These are phyloP conservation scores for Macrocybe gigantea DNA, from an alignment of 768 basidiomycete genomes.

Conservation along the genomic window DNA sequence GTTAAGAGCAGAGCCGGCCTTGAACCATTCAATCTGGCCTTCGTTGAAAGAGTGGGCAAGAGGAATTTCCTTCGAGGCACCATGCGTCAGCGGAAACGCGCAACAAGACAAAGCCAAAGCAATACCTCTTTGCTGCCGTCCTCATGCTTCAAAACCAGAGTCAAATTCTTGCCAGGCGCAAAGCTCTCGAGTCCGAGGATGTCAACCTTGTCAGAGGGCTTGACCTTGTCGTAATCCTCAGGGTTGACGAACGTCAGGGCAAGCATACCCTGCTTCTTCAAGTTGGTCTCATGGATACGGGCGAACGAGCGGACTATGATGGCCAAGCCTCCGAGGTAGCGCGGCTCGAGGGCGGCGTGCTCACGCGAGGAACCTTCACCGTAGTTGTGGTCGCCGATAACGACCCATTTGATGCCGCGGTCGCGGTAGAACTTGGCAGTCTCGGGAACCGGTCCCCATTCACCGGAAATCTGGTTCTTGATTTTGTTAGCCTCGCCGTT, in stretches of 20 bases:
- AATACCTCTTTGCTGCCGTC: slow-evolving; percentile 69
- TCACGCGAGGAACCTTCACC: slow-evolving; percentile 98
- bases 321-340: slow-evolving; percentile 91
- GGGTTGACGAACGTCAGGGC: slow-evolving; percentile 90
- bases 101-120: slow-evolving; percentile 6
- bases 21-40: slow-evolving; percentile 98
- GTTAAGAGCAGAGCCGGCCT: slow-evolving; percentile 93
- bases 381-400: slow-evolving; percentile 93
- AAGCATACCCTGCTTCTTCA: slow-evolving; percentile 99
- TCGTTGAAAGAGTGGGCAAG: slow-evolving; percentile 95
- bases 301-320: slow-evolving; percentile 97
- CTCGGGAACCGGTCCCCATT: slow-evolving; percentile 80
- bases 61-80: slow-evolving; percentile 46
- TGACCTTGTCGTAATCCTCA: slow-evolving; percentile 91
- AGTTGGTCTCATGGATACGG: slow-evolving; percentile 95
- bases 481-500: slow-evolving; percentile 96
- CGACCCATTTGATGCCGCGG: slow-evolving; percentile 91
- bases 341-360: slow-evolving; percentile 94
- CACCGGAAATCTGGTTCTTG: slow-evolving; percentile 85
- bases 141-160: slow-evolving; percentile 72
- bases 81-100: slow-evolving; percentile 2
- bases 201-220: slow-evolving; percentile 81
- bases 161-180: slow-evolving; percentile 89
- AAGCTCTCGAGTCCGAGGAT: slow-evolving; percentile 87
- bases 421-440: slow-evolving; percentile 88